A percentile compares a stretch with the other conserved stretches of the same genome.
Conservation (phyloP, 2,329 filamentous ascomycete genomes). For the Sporothrix luriei region DNA sequence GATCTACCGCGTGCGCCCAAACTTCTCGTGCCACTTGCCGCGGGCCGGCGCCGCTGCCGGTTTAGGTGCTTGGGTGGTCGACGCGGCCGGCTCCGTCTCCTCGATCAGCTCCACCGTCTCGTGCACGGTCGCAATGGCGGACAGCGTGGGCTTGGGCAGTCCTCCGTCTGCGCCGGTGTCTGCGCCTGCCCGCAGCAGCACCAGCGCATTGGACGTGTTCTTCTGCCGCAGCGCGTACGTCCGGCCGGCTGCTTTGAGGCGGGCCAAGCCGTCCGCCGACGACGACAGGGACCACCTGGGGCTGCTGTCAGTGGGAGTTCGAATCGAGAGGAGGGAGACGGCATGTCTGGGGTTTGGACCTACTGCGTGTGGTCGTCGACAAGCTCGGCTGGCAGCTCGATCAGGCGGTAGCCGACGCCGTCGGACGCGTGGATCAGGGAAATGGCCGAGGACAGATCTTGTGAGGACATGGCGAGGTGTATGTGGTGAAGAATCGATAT, state of each 20-base stretch:
- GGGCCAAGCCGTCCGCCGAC: slow-evolving; percentile 55
- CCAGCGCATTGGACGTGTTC: slow-evolving; percentile 68
- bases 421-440: slow-evolving; percentile 55
- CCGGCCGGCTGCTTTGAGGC: slow-evolving; percentile 56
- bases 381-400: slow-evolving; percentile 64
- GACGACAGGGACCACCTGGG: slow-evolving; percentile 43
- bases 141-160: slow-evolving; percentile 44
- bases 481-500: neutral
- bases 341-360: slow-evolving; percentile 2
- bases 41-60: slow-evolving; percentile 41
- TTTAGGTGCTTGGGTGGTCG: neutral
- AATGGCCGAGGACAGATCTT: slow-evolving; percentile 51
- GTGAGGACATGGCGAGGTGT: slow-evolving; percentile 48
- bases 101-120: slow-evolving; percentile 64
- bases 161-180: slow-evolving; percentile 22
- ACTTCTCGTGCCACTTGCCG: slow-evolving; percentile 65
- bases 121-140: slow-evolving; percentile 58
- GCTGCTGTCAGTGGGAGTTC: neutral
- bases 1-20: slow-evolving; percentile 52
- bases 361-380: slow-evolving; percentile 56
- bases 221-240: slow-evolving; percentile 65
- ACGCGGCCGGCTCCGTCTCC: slow-evolving; percentile 39
- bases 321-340: neutral
- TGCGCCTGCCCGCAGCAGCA: slow-evolving; percentile 52
- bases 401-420: slow-evolving; percentile 58